Evolutionary conservation across 1,284 basidiomycete genomes (phyloP), one percentile per base, ranked within the genome.

Genomic region (Tremellales sp.): DNA sequence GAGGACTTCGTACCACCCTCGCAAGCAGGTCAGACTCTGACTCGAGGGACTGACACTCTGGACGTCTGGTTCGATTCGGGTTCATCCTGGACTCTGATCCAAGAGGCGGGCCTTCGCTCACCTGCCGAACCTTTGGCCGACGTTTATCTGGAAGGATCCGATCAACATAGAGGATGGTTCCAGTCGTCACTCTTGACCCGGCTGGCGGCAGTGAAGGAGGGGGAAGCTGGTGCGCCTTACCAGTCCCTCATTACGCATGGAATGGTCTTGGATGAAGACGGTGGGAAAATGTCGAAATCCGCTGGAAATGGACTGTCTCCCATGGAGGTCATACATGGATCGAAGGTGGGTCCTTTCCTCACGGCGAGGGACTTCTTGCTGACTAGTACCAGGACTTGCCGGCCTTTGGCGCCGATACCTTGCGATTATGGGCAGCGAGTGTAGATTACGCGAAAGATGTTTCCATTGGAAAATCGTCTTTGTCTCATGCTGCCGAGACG

Each of bases 31-130:
- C 66, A 74, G 12, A 75, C 39, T 68, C 87, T 84, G 79, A 70
- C 74, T 37, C 91, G 89, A 68, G 86, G 92, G 7, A 83, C 79
- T 2, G 95, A 99, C 67, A 98, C 94, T 0, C 88, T 98, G 79
- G 95, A 99, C 67, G 95, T 99, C 3, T 99, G 95, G 95, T 98
- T 98, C 61, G 95, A 99, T 74, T 94, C 89, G 61, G 95, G 95
- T 2, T 84, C 87, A 1, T 91, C 92, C 1, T 99, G 95, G 95
- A 83, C 87, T 1, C 80, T 90, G 72, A 75, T 97, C 27, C 63
- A 62, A 25, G 57, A 50, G 34, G 49, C 42, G 45, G 54, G 39
- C 24, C 44, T 53, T 3, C 52, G 56, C 5, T 36, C 60, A 56
- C 22, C 16, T 58, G 67, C 21, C 61, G 51, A 61, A n/a, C 65